A percentile compares a stretch with the other conserved stretches of the same genome.
Evolutionary conservation across 345 rosid species (phyloP).

Genomic region (Hibiscus trionum): DNA sequence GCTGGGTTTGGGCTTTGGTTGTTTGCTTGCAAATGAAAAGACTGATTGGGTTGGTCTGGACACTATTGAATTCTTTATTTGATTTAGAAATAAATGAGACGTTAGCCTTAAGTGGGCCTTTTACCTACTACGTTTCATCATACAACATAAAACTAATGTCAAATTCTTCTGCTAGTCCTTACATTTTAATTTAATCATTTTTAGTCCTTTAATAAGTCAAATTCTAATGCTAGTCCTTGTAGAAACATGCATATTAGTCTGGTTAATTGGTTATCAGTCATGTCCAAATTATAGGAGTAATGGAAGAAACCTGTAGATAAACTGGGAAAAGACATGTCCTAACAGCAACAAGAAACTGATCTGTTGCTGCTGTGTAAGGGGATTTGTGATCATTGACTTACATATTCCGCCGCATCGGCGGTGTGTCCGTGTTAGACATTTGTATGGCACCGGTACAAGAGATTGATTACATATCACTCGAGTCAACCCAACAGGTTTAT

Average conservation of each 20-base stretch:
- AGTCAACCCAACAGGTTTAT: neutral
- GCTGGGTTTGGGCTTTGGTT: neutral
- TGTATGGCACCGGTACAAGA: neutral
- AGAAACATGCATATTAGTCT: no score
- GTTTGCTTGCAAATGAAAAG: neutral
- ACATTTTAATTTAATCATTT: no score
- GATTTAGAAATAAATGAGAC: neutral
- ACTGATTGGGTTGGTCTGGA: neutral
- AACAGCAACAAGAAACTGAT: no score
- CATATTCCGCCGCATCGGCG: neutral
- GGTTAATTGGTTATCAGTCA: no score
- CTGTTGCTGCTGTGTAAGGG: no score
- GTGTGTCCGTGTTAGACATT: neutral
- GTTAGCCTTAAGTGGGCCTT: neutral
- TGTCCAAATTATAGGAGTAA: no score
- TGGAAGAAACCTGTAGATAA: no score
- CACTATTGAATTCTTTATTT: neutral
- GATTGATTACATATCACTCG: neutral
- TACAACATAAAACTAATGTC: no score
- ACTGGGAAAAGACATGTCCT: neutral
- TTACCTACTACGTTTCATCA: neutral
- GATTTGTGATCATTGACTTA: no score
- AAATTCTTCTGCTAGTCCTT: no score
- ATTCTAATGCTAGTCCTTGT: no score
- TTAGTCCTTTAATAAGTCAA: no score